These are phyloP conservation scores for Iberis pinnata DNA, from an alignment of 345 rosid genomes.

Conservation along the genomic window DNA sequence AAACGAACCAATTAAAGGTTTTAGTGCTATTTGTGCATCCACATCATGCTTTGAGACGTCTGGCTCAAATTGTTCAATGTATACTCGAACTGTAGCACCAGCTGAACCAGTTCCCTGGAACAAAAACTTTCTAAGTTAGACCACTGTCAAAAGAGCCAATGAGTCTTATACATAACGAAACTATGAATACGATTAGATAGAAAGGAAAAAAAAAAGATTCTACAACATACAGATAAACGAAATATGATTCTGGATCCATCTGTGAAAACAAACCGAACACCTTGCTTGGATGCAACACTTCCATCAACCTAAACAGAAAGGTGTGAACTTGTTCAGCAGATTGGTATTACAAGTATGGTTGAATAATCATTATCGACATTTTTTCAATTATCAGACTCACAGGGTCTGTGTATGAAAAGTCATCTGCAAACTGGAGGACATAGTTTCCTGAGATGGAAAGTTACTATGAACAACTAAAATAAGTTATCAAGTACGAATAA, in stretches of 20 bases:
- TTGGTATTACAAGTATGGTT: not conserved
- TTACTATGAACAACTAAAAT: constrained; percentile 12
- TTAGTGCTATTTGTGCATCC: constrained; percentile 83
- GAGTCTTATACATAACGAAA: constrained; percentile 6
- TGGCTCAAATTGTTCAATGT: constrained; percentile 75
- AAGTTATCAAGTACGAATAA: not conserved
- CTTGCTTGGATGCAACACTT: constrained; percentile 88
- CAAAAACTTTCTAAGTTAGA: constrained; percentile 1
- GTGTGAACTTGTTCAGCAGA: constrained; percentile 10
- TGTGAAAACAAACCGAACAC: constrained; percentile 79
- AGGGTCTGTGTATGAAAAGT: constrained; percentile 84
- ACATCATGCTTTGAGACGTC: constrained; percentile 74
- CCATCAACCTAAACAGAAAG: constrained; percentile 67
- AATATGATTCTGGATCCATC: constrained; percentile 90
- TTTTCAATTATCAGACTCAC: constrained; percentile 41
- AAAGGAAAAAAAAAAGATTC: not conserved
- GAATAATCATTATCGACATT: too few species aligned
- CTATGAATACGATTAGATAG: not conserved
- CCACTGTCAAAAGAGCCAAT: not conserved
- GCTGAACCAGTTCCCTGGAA: constrained; percentile 91
- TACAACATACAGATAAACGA: constrained; percentile 65
- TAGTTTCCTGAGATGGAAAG: constrained; percentile 52
- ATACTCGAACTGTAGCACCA: constrained; percentile 82
- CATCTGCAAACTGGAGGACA: constrained; percentile 70
- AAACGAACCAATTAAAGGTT: constrained; percentile 70